phyloP scores from a whole-genome alignment of 2,329 filamentous ascomycete genomes.

The Truncatella angustata region DNA sequence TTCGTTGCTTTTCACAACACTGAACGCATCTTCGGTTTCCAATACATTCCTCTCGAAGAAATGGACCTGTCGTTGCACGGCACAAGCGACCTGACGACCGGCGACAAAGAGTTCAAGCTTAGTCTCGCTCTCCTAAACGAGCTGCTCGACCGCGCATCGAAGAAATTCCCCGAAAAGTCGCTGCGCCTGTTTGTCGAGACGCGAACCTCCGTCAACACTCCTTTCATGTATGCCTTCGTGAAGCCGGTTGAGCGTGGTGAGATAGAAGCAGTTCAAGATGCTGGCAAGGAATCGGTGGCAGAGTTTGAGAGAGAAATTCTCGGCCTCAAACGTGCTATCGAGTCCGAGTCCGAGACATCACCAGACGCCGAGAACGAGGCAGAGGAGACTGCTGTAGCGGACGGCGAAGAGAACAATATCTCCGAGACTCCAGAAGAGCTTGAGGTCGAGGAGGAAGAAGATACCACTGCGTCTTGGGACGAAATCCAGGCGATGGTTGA shows the following conservation, averaged over 20 bases:
- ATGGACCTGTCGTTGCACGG: conserved; percentile 93
- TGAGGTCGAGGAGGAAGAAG: conserved; percentile 19
- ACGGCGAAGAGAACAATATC: conserved; percentile 21
- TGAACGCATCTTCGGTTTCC: conserved; percentile 93
- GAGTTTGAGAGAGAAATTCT: conserved; percentile 66
- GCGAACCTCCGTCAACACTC: conserved; percentile 47
- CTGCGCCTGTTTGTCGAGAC: conserved; percentile 83
- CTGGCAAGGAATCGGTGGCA: conserved; percentile 62
- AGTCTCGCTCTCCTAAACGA: conserved; percentile 80
- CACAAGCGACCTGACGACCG: conserved; percentile 61
- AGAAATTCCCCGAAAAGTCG: conserved; percentile 72
- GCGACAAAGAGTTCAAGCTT: conserved; percentile 81
- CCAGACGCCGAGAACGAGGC: conserved; percentile 19
- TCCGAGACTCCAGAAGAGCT: conserved; percentile 13
- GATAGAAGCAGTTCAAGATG: conserved; percentile 71
- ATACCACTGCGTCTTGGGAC: conserved; percentile 46
- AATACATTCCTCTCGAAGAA: conserved; percentile 83
- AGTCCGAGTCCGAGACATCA: background rate
- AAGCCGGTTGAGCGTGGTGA: conserved; percentile 75
- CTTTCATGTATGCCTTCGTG: conserved; percentile 86
- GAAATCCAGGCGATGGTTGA: conserved; percentile 55
- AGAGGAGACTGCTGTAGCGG: conserved; percentile 24
- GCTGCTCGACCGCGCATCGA: conserved; percentile 71
- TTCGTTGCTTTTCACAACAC: conserved; percentile 97
- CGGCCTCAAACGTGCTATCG: conserved; percentile 38